A percentile compares a stretch with the other conserved stretches of the same genome.
These are phyloP conservation scores for Termitomyces sp. DNA, from an alignment of 768 basidiomycete species.

Conservation along the genomic window DNA sequence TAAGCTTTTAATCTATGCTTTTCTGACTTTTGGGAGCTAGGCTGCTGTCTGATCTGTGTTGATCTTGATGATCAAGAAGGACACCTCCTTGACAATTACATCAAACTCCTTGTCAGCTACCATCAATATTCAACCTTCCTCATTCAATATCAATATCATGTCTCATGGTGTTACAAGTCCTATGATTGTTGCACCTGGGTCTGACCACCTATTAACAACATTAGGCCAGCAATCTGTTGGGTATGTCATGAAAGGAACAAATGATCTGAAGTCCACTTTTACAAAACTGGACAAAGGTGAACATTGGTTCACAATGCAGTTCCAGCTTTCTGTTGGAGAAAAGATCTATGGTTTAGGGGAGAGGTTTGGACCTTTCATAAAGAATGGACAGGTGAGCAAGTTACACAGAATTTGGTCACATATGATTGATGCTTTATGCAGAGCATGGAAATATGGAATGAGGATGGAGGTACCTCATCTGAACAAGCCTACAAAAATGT, in stretches of 20 bases:
- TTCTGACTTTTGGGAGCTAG: constrained; percentile 5
- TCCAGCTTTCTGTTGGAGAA: constrained; percentile 35
- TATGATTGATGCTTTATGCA: constrained; percentile 6
- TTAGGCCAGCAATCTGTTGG: too few relatives aligned
- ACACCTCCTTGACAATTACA: constrained; percentile 8
- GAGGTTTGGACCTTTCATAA: too few relatives aligned
- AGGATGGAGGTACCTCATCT: too few relatives aligned
- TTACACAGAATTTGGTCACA: constrained; percentile 13
- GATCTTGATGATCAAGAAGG: too few relatives aligned
- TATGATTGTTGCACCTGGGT: constrained; percentile 16
- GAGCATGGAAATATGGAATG: constrained; percentile 27
- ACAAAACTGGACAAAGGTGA: constrained; percentile 22
- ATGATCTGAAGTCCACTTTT: constrained; percentile 1
- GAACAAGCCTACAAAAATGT: too few relatives aligned
- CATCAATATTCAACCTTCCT: constrained; percentile 4
- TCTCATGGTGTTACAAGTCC: constrained; percentile 22
- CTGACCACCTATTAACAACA: constrained; percentile 15
- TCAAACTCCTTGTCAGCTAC: constrained; percentile 22
- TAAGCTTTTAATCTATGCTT: neutral
- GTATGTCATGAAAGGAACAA: too few relatives aligned
- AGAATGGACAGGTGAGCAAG: too few relatives aligned
- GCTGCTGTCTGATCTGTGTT: too few relatives aligned
- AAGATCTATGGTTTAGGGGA: too few relatives aligned
- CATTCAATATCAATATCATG: constrained; percentile 26
- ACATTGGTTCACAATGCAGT: constrained; percentile 31